A percentile compares a stretch with the other conserved stretches of the same genome.
These are phyloP conservation scores for Collariella sp. DNA, from an alignment of 495 filamentous ascomycete species.

Conservation along the genomic window DNA sequence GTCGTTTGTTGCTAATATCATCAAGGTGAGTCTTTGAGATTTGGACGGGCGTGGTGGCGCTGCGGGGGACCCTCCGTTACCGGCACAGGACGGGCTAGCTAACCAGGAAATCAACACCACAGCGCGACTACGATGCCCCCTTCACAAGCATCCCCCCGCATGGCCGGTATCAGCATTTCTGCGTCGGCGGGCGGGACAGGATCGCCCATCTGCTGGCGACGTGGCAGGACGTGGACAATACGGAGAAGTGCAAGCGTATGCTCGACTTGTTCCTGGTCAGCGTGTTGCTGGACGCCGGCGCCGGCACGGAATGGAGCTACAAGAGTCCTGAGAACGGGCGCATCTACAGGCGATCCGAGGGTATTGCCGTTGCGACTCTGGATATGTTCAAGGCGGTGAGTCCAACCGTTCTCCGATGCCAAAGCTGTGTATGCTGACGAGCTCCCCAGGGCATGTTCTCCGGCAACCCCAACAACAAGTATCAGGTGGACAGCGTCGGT, in stretches of 20 bases:
- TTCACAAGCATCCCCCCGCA: slow-evolving; percentile 79
- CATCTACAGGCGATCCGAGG: slow-evolving; percentile 78
- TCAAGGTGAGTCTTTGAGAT: slow-evolving; percentile 58
- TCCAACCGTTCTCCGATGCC: neutral
- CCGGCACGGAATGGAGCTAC: slow-evolving; percentile 78
- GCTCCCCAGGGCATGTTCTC: slow-evolving; percentile 68
- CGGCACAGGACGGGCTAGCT: neutral
- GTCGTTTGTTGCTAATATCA: slow-evolving; percentile 88
- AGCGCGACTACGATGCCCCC: slow-evolving; percentile 85
- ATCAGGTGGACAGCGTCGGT: slow-evolving; percentile 80
- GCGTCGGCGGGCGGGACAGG: slow-evolving; percentile 69
- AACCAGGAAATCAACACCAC: neutral
- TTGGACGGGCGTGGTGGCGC: neutral
- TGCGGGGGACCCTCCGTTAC: neutral
- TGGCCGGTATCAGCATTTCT: slow-evolving; percentile 86
- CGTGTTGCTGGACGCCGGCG: slow-evolving; percentile 83
- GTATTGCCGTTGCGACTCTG: slow-evolving; percentile 83
- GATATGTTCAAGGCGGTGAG: slow-evolving; percentile 85
- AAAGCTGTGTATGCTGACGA: neutral
- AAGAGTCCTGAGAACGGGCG: slow-evolving; percentile 84
- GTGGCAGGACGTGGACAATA: slow-evolving; percentile 57
- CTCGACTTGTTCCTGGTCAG: slow-evolving; percentile 83
- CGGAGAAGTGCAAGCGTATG: slow-evolving; percentile 67
- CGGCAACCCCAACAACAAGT: slow-evolving; percentile 68
- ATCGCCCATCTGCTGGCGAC: slow-evolving; percentile 61